These are phyloP conservation scores for Hygrophorus pudorinus DNA, from an alignment of 768 basidiomycete genomes.

Conservation along the genomic window DNA sequence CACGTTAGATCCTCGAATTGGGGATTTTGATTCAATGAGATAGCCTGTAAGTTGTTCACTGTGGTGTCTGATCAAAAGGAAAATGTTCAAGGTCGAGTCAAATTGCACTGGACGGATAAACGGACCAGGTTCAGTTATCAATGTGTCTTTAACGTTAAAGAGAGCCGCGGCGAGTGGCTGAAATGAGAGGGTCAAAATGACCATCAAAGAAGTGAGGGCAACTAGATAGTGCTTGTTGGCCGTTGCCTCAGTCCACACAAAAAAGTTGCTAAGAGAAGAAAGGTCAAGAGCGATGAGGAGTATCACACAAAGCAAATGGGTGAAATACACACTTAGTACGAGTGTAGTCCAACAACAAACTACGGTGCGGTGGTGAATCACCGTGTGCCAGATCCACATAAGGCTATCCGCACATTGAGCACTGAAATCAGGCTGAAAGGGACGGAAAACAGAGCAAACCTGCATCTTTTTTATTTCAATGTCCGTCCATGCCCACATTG, in stretches of 20 bases:
- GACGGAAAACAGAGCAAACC: slow-evolving; percentile 15
- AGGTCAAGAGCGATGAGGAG: not conserved
- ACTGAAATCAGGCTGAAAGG: not conserved
- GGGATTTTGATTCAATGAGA: slow-evolving; percentile 35
- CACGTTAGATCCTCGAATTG: slow-evolving; percentile 40
- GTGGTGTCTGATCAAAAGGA: slow-evolving; percentile 23
- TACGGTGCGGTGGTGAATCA: slow-evolving; percentile 40
- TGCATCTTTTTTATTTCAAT: slow-evolving; percentile 50
- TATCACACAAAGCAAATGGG: not conserved
- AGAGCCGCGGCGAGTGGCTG: slow-evolving; percentile 45
- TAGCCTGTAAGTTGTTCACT: slow-evolving; percentile 24
- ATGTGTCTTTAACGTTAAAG: slow-evolving; percentile 36
- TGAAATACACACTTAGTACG: slow-evolving; percentile 30
- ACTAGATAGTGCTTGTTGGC: slow-evolving; percentile 43
- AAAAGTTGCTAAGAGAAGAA: slow-evolving; percentile 27
- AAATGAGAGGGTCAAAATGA: slow-evolving; percentile 34
- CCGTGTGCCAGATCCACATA: slow-evolving; percentile 51
- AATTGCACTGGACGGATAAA: not conserved
- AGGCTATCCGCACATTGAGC: slow-evolving; percentile 24
- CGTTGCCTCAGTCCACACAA: slow-evolving; percentile 37
- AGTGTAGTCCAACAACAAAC: slow-evolving; percentile 46
- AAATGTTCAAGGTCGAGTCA: slow-evolving; percentile 1
- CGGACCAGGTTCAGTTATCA: slow-evolving; percentile 31
- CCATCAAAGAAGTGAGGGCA: slow-evolving; percentile 37
- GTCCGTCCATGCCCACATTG: slow-evolving; percentile 48